Evolutionary conservation across 192 early-diverging fungal species (phyloP).

Genomic region (Backusella westeae): DNA sequence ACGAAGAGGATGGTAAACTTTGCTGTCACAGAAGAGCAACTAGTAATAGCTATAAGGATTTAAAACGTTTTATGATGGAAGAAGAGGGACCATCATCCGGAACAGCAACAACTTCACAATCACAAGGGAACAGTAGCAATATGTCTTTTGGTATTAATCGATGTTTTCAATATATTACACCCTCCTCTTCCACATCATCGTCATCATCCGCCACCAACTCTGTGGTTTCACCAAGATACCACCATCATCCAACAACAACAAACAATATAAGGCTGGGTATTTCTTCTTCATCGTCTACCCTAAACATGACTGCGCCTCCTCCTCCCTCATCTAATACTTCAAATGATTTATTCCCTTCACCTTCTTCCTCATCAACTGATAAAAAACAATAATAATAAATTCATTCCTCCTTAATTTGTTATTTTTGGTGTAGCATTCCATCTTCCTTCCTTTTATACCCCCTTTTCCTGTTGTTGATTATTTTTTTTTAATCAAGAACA

Average conservation of each 20-base stretch:
- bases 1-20: not conserved
- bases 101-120: not conserved
- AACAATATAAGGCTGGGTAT: slow-evolving; percentile 1
- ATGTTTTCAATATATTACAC: slow-evolving; percentile 3
- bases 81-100: not conserved
- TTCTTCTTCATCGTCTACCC: not conserved
- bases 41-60: not conserved
- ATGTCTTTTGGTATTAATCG: not conserved
- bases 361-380: not conserved
- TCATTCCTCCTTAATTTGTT: not conserved
- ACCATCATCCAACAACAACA: not conserved
- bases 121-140: not conserved
- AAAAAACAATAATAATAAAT: slow-evolving; percentile 6
- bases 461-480: not conserved
- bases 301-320: not conserved
- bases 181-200: not conserved
- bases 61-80: slow-evolving; percentile 2
- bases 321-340: not conserved
- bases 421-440: not conserved
- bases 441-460: not conserved
- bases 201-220: not conserved
- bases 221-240: slow-evolving; percentile 1
- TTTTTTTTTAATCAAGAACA: not conserved
- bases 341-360: not conserved
- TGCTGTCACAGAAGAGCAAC: not conserved